phyloP scores from a whole-genome alignment of 805 yeast genomes.

The Hanseniaspora occidentalis region DNA sequence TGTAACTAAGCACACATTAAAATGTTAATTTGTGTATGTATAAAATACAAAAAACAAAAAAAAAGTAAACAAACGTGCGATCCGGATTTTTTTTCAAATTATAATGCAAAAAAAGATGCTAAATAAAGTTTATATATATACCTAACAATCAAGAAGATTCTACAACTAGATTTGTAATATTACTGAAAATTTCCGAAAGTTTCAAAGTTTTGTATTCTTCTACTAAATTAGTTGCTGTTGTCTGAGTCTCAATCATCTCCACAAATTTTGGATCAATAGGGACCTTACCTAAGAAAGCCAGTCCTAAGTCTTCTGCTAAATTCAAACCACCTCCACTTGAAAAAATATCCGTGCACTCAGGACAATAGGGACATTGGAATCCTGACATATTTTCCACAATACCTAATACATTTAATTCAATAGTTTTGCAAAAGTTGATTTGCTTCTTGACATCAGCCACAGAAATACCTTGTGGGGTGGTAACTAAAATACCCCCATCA shows the following conservation, averaged over 20 bases:
- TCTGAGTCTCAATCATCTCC: conserved; percentile 59
- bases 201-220: conserved; percentile 25
- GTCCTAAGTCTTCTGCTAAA: conserved; percentile 46
- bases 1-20: no score
- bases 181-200: conserved; percentile 30
- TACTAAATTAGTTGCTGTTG: conserved; percentile 17
- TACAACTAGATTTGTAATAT: conserved; percentile 25
- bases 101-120: background rate
- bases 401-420: conserved; percentile 68
- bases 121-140: no score
- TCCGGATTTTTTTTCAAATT: no score
- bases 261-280: conserved; percentile 93
- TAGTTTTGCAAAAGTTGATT: conserved; percentile 82
- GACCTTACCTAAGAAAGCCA: conserved; percentile 71
- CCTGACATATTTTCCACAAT: conserved; percentile 96
- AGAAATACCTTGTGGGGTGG: conserved; percentile 92
- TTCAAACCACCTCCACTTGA: conserved; percentile 84
- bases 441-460: conserved; percentile 92
- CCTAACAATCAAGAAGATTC: background rate
- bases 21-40: no score
- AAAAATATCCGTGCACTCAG: conserved; percentile 84
- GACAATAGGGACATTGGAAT: conserved; percentile 85
- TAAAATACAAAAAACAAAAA: no score
- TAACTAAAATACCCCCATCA: conserved; percentile 89
- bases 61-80: no score